Percentiles rank a stretch among this genome's conserved stretches.
Conservation (phyloP, 1,139 yeast species). For the Geotrichum macrosporum region DNA sequence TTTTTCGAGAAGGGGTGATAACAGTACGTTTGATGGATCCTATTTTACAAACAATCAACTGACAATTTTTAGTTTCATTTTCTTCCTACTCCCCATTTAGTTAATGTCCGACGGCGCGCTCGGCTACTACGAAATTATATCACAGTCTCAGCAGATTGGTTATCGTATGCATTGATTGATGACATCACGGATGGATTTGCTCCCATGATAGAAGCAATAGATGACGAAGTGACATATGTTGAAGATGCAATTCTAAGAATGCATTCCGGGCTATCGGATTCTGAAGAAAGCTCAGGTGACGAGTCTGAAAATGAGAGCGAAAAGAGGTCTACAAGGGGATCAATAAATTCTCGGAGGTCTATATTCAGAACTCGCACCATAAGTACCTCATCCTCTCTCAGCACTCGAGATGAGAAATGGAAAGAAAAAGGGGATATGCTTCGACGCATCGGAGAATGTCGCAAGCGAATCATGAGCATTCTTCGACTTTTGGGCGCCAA, state of each 20-base stretch:
- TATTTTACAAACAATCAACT: conserved; percentile 43
- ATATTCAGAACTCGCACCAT: not conserved
- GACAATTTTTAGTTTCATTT: conserved; percentile 56
- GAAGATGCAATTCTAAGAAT: conserved; percentile 85
- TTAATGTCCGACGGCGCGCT: conserved; percentile 90
- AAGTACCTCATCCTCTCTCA: conserved; percentile 4
- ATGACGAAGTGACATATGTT: conserved; percentile 81
- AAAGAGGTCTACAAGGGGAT: conserved; percentile 44
- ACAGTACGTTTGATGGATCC: conserved; percentile 41
- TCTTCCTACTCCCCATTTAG: conserved; percentile 93
- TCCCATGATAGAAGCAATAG: conserved; percentile 90
- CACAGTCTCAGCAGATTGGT: conserved; percentile 92
- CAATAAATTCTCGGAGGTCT: conserved; percentile 62
- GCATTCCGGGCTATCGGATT: conserved; percentile 63
- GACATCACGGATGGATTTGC: conserved; percentile 98
- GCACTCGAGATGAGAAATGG: conserved; percentile 51
- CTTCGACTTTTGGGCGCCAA: conserved; percentile 80
- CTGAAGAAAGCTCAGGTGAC: conserved; percentile 29
- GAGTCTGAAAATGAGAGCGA: conserved; percentile 54
- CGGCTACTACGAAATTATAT: conserved; percentile 80
- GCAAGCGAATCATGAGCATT: conserved; percentile 89
- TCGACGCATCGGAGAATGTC: conserved; percentile 88
- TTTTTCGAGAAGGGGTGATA: conserved; percentile 82
- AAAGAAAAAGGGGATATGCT: conserved; percentile 90
- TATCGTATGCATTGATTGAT: conserved; percentile 98